Base-by-base conservation (phyloP, 163 green algal genomes). In the Scenedesmus sp. region DNA sequence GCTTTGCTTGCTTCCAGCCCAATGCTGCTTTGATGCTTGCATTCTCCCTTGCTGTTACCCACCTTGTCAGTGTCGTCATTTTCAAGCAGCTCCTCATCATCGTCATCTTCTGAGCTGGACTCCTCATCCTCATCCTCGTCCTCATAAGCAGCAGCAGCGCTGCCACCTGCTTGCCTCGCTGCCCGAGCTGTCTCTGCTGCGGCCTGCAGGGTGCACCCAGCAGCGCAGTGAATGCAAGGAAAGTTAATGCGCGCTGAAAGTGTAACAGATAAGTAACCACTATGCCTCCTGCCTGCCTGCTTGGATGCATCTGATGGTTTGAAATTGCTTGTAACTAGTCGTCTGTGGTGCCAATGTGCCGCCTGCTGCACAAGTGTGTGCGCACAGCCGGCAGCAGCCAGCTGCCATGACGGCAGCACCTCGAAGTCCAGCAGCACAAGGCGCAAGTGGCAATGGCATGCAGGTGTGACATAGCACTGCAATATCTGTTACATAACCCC, bases 51-150 rank as follows among this genome's bases (percentile, higher is more conserved):
- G 55, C 16, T 13, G 34, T 18, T 34, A 4, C 62, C 3, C 70
- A 87, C 90, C 84, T 93, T 93, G 34, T 93, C 90, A 1, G 90
- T 93, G 84, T 93, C 85, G 60, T 91, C 86, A n/a, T 59, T 12
- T 7, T 84, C 70, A 12, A 89, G 74, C 60, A 82, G 46, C 46
- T 91, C 84, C 0, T 91, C 85, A 3, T 93, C 90, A 15, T 91
- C 85, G 7, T 93, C 90, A 26, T 93, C 90, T 10, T 79, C 55
- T 73, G 83, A 87, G 26, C 57, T 76, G 34, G 46, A 73, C 26
- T 89, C 89, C 23, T 88, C 82, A 7, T 85, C 74, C 26, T 64
- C 67, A 0, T 86, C 62, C 60, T 86, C 84, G n/a, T 73, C 54
- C 4, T 89, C 87, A 26, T 85, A 82, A 1, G 73, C 87, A 57